These are phyloP conservation scores for Scorias spongiosa DNA, from an alignment of 2,329 filamentous ascomycete species.

Conservation along the genomic window DNA sequence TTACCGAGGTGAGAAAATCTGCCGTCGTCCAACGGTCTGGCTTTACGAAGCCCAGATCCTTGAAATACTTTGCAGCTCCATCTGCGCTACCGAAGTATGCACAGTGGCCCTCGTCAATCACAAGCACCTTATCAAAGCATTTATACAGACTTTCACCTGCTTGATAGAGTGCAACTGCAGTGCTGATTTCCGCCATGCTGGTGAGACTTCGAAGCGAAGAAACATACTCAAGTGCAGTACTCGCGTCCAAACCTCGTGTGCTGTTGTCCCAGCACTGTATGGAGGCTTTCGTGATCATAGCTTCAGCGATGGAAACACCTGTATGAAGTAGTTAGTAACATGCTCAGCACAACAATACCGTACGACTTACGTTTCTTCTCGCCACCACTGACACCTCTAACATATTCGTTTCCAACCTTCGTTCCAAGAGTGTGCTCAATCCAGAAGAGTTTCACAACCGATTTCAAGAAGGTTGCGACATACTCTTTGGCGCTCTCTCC, in stretches of 20 bases:
- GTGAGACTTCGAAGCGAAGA: conserved; percentile 51
- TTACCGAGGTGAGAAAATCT: conserved; percentile 60
- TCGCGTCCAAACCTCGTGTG: conserved; percentile 33
- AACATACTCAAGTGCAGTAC: conserved; percentile 36
- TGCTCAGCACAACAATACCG: neutral
- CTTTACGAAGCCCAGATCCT: conserved; percentile 43
- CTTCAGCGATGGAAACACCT: conserved; percentile 33
- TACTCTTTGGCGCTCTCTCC: conserved; percentile 60
- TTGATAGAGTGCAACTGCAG: conserved; percentile 53
- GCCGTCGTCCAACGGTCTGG: conserved; percentile 52
- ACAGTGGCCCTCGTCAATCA: conserved; percentile 50
- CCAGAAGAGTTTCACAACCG: conserved; percentile 81
- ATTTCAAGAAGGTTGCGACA: conserved; percentile 10
- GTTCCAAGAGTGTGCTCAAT: conserved; percentile 80
- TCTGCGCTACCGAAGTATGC: conserved; percentile 48
- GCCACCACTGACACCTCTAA: conserved; percentile 51
- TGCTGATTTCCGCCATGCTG: conserved; percentile 42
- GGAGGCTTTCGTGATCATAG: conserved; percentile 29
- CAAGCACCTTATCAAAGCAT: conserved; percentile 54
- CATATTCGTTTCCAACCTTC: conserved; percentile 67
- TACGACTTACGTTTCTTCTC: conserved; percentile 30
- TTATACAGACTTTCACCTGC: conserved; percentile 56
- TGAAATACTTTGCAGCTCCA: conserved; percentile 49
- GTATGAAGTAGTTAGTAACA: neutral
- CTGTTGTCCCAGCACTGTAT: conserved; percentile 31